Percentiles rank a stretch among this genome's conserved stretches.
Conservation (phyloP, 2,329 filamentous ascomycete genomes). For the Nigrospora sphaerica region DNA sequence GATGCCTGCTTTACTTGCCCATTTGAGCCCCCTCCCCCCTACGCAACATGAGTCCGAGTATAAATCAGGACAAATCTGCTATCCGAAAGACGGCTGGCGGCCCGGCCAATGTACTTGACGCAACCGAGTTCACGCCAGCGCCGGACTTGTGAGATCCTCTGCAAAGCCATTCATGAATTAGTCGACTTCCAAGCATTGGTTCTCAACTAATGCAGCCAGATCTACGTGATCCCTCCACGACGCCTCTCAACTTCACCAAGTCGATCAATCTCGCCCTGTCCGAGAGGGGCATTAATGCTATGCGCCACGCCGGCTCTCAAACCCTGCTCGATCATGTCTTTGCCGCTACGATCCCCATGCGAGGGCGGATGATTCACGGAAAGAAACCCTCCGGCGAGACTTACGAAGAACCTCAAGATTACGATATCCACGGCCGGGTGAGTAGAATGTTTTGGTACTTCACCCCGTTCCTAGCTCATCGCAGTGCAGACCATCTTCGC, state of each 20-base stretch:
- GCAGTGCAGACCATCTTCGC: slow-evolving; percentile 66
- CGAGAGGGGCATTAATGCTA: slow-evolving; percentile 85
- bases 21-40: too few relatives aligned
- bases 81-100: too few relatives aligned
- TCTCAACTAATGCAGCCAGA: slow-evolving; percentile 44
- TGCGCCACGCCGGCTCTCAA: slow-evolving; percentile 61
- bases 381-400: slow-evolving; percentile 55
- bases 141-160: too few relatives aligned
- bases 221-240: slow-evolving; percentile 73
- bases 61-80: too few relatives aligned
- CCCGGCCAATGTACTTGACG: too few relatives aligned
- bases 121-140: too few relatives aligned
- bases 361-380: slow-evolving; percentile 93
- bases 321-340: slow-evolving; percentile 69
- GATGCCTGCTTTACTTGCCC: too few relatives aligned
- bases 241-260: slow-evolving; percentile 89
- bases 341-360: slow-evolving; percentile 79
- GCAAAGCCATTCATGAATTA: too few relatives aligned
- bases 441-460: slow-evolving; percentile 13
- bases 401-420: slow-evolving; percentile 75
- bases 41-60: too few relatives aligned
- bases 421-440: slow-evolving; percentile 84
- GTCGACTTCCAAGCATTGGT: too few relatives aligned
- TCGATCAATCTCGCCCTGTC: slow-evolving; percentile 98
- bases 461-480: not conserved